A percentile compares a stretch with the other conserved stretches of the same genome.
phyloP scores from a whole-genome alignment of 2,329 filamentous ascomycete genomes.

The Xylaria sp. region DNA sequence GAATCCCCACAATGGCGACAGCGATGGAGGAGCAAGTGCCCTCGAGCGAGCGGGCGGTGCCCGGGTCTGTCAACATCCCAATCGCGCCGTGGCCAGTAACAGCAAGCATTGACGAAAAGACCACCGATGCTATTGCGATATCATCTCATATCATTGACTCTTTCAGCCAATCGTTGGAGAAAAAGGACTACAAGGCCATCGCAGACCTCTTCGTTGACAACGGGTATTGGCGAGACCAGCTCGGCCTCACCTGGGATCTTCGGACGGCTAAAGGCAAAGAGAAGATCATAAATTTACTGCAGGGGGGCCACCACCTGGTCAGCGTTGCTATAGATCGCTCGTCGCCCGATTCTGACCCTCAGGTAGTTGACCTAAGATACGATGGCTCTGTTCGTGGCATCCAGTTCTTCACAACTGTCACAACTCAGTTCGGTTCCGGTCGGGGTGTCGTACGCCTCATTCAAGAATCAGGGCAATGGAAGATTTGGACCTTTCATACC shows the following conservation, averaged over 20 bases:
- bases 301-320: slow-evolving; percentile 45
- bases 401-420: slow-evolving; percentile 60
- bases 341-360: slow-evolving; percentile 52
- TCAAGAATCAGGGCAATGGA: slow-evolving; percentile 56
- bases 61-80: slow-evolving; percentile 52
- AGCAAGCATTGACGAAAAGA: slow-evolving; percentile 41
- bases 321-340: slow-evolving; percentile 55
- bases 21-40: slow-evolving; percentile 26
- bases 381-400: slow-evolving; percentile 58
- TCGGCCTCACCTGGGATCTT: slow-evolving; percentile 65
- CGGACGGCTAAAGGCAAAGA: slow-evolving; percentile 61
- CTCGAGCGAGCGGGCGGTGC: slow-evolving; percentile 47
- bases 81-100: slow-evolving; percentile 55
- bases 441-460: slow-evolving; percentile 61
- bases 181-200: slow-evolving; percentile 49
- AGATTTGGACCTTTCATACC: slow-evolving; percentile 63
- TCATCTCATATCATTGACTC: slow-evolving; percentile 50
- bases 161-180: slow-evolving; percentile 53
- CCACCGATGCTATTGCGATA: slow-evolving; percentile 51
- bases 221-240: slow-evolving; percentile 68
- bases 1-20: slow-evolving; percentile 28
- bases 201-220: slow-evolving; percentile 59
- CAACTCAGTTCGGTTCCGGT: slow-evolving; percentile 58
- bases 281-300: slow-evolving; percentile 52
- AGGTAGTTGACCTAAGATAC: slow-evolving; percentile 55